These are phyloP conservation scores for Cutaneotrichosporon mucoides DNA, from an alignment of 1,284 basidiomycete species.

Conservation along the genomic window DNA sequence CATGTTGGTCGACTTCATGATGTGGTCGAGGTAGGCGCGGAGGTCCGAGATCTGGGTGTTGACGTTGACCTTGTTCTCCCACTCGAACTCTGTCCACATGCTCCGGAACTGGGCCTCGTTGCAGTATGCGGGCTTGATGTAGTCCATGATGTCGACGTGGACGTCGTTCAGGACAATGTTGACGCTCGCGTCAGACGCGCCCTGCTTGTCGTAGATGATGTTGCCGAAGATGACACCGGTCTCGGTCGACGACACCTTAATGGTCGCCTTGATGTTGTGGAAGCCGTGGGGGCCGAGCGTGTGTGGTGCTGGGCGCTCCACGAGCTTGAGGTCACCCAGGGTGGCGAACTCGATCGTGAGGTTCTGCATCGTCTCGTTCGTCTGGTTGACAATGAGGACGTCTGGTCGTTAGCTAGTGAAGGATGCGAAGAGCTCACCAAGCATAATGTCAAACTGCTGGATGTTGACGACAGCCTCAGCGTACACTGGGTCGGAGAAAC, in stretches of 20 bases:
- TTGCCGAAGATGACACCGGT: slow-evolving; percentile 98
- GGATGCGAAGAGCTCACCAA: slow-evolving; percentile 38
- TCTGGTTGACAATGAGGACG: slow-evolving; percentile 96
- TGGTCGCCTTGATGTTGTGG: slow-evolving; percentile 98
- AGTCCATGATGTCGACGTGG: slow-evolving; percentile 99
- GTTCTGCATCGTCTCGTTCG: slow-evolving; percentile 89
- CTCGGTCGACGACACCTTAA: slow-evolving; percentile 96
- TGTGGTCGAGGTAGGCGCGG: slow-evolving; percentile 77
- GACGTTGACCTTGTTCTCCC: slow-evolving; percentile 96
- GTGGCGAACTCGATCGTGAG: slow-evolving; percentile 97
- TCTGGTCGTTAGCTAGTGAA: slow-evolving; percentile 50
- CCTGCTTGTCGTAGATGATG: slow-evolving; percentile 93
- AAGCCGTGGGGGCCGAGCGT: slow-evolving; percentile 95
- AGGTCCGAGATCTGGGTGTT: slow-evolving; percentile 76
- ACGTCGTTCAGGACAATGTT: slow-evolving; percentile 91
- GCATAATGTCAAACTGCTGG: slow-evolving; percentile 94
- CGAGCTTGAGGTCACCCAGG: slow-evolving; percentile 92
- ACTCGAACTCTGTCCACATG: slow-evolving; percentile 98
- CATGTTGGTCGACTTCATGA: slow-evolving; percentile 94
- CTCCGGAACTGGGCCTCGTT: slow-evolving; percentile 90
- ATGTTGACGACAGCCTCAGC: slow-evolving; percentile 98
- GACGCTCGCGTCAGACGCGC: slow-evolving; percentile 71
- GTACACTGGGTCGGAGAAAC: slow-evolving; percentile 98
- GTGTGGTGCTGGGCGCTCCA: slow-evolving; percentile 87
- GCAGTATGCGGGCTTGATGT: slow-evolving; percentile 95